These are phyloP conservation scores for Porodaedalea pini DNA, from an alignment of 1,284 basidiomycete genomes.

Conservation along the genomic window DNA sequence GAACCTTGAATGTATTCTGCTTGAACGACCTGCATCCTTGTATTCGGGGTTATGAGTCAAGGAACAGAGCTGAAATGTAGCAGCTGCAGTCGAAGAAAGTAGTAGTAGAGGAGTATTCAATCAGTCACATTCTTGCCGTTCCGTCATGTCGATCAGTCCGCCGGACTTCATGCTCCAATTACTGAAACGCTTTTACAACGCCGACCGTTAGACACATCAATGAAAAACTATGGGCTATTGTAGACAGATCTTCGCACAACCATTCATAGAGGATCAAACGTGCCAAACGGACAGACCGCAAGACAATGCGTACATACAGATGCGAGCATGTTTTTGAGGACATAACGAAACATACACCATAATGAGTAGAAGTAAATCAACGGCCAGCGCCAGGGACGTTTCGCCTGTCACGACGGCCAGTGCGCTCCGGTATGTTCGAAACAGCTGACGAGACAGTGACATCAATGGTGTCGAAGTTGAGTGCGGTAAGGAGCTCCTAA, in stretches of 20 bases:
- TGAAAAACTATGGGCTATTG: background rate
- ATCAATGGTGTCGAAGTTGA: constrained; percentile 88
- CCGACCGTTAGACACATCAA: background rate
- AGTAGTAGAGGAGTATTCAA: too few species aligned
- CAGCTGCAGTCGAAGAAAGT: too few species aligned
- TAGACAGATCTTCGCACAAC: background rate
- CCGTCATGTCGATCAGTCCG: too few species aligned
- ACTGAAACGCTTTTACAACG: too few species aligned
- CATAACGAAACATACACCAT: background rate
- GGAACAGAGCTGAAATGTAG: too few species aligned
- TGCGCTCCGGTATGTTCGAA: constrained; percentile 68
- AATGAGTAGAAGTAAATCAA: background rate
- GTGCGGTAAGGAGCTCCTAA: constrained; percentile 79
- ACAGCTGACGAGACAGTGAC: constrained; percentile 70
- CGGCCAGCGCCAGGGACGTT: constrained; percentile 80
- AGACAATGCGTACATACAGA: background rate
- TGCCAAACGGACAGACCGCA: background rate
- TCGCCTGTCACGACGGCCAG: constrained; percentile 71
- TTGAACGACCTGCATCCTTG: background rate
- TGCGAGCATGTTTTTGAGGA: constrained; percentile 1
- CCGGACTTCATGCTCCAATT: too few species aligned
- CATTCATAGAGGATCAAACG: background rate
- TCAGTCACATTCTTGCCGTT: too few species aligned
- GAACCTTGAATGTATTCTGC: background rate
- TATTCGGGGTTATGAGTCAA: too few species aligned